These are phyloP conservation scores for Isatis tinctoria DNA, from an alignment of 345 rosid genomes.

Conservation along the genomic window DNA sequence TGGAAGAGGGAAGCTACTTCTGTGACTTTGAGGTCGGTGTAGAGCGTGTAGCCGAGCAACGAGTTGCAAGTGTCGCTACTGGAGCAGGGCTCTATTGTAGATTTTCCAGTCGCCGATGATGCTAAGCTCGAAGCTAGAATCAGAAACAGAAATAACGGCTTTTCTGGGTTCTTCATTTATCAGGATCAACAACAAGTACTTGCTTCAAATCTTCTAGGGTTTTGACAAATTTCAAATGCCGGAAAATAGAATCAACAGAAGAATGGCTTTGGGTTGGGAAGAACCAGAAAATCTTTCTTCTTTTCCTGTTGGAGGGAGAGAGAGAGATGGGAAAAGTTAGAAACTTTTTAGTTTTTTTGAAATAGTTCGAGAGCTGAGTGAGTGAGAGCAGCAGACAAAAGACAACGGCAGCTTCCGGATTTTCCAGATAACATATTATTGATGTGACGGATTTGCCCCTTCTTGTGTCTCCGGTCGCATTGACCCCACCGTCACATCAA, in stretches of 20 bases:
- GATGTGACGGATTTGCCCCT: constrained; percentile 37
- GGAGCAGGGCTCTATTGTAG: constrained; percentile 95
- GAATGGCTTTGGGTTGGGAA: constrained; percentile 1
- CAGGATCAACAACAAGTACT: too few relatives aligned
- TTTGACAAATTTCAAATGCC: too few relatives aligned
- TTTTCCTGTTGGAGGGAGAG: not conserved
- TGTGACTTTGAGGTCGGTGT: constrained; percentile 86
- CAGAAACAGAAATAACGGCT: constrained; percentile 20
- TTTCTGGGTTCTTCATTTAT: constrained; percentile 41
- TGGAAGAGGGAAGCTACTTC: constrained; percentile 94
- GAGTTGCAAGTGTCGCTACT: constrained; percentile 75
- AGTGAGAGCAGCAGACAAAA: constrained; percentile 31
- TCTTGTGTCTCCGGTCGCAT: not conserved
- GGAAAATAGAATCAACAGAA: too few relatives aligned
- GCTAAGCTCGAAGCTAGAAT: constrained; percentile 37
- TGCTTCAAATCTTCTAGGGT: too few relatives aligned
- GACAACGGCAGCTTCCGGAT: constrained; percentile 40
- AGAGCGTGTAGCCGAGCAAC: constrained; percentile 83
- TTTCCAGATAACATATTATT: constrained; percentile 13
- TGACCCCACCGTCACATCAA: too few relatives aligned
- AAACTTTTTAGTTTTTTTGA: not conserved
- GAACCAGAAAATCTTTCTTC: not conserved
- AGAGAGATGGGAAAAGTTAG: constrained; percentile 12
- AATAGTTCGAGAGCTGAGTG: not conserved
- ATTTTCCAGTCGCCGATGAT: constrained; percentile 46